Conservation (phyloP, 1,284 basidiomycete species). For the Leccinum huronense region DNA sequence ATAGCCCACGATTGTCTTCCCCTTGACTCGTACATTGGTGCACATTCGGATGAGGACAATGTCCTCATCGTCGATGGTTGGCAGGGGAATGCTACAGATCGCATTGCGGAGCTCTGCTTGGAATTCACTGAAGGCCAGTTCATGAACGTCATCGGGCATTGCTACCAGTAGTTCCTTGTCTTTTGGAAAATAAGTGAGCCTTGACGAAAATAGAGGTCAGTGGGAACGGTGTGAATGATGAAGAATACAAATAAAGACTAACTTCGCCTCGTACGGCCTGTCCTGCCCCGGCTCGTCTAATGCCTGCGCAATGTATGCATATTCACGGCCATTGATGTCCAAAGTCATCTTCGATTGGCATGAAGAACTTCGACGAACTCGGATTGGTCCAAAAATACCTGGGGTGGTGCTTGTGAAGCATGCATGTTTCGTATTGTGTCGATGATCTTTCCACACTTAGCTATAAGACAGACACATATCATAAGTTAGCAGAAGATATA, state of each 20-base stretch:
- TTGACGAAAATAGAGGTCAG: background rate
- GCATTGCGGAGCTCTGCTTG: background rate
- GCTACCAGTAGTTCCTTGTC: background rate
- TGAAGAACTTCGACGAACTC: too few relatives aligned
- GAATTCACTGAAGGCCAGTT: background rate
- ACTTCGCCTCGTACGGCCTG: background rate
- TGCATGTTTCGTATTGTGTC: background rate
- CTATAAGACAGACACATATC: background rate
- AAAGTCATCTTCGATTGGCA: background rate
- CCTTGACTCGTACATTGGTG: background rate
- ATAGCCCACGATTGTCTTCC: background rate
- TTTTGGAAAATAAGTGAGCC: background rate
- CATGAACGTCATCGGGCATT: background rate
- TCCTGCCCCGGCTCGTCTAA: background rate
- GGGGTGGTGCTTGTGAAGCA: background rate
- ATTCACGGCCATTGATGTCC: background rate
- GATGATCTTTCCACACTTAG: background rate
- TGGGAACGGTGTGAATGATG: background rate
- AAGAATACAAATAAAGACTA: background rate
- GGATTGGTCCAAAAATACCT: background rate
- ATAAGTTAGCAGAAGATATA: too few relatives aligned
- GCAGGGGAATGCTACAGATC: background rate
- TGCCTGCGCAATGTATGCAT: background rate
- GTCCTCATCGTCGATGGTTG: background rate
- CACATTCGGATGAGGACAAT: background rate